Base-by-base conservation (phyloP, 2,329 filamentous ascomycete genomes). In the Magnaporthales sp. region DNA sequence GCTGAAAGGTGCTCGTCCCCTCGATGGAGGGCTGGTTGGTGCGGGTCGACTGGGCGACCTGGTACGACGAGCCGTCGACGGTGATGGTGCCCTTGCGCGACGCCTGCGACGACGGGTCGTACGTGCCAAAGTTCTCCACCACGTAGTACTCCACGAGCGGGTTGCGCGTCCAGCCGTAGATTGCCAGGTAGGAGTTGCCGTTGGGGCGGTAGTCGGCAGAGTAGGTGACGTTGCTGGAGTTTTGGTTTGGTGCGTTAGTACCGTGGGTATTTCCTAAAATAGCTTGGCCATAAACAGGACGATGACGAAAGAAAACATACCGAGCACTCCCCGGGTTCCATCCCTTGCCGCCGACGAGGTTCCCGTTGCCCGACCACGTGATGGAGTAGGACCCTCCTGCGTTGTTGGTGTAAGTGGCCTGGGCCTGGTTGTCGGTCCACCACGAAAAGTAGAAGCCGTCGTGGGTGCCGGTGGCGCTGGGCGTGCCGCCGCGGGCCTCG, bases 291-390 rank as follows among this genome's bases (percentile, higher is more conserved):
- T 38, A 32, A 32, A 32, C 2, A 11, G 9, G 13, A 38, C 13
- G 32, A 15, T 15, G 32, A 32, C 13, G 13, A 60, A 15, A 3
- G 24, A 60, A 32, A 2, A 67, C 71, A 63, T 74, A 77, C 75
- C 71, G 71, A 67, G 70, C 71, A 63, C 69, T 71, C 58, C 78
- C 79, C 27, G 78, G 76, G 66, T 77, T 80, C 81, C 81, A 84
- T 31, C 82, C 85, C 75, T 86, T 87, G 68, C 84, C 85, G 68
- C 77, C 83, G 60, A 86, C 83, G 66, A 85, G 83, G 77, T 86
- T 84, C 64, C 81, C 81, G 73, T 79, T 77, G 15, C 73, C 74
- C 38, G 67, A 71, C 80, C 79, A 82, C 58, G 68, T 72, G 1
- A 80, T 75, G 19, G 67, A 72, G 73, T 81, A 81, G 54, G 72